phyloP scores from a whole-genome alignment of 495 filamentous ascomycete genomes.

The Hypoxylon rickii region DNA sequence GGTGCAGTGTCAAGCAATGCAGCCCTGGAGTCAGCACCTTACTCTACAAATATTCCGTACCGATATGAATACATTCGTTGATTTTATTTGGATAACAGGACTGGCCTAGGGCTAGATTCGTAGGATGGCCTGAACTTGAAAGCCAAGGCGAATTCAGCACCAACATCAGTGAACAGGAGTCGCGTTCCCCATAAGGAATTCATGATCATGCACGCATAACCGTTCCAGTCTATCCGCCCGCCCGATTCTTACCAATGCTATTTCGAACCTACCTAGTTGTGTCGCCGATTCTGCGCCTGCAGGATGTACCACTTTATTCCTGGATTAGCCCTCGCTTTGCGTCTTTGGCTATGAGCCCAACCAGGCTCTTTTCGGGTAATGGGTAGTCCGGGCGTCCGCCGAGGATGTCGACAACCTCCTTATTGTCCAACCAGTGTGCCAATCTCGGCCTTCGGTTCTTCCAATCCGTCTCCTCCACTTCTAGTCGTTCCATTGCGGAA shows the following conservation, averaged over 20 bases:
- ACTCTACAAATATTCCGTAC: no score
- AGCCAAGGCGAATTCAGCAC: no score
- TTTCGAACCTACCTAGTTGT: conserved; percentile 1
- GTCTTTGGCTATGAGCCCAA: conserved; percentile 57
- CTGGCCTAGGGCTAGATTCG: no score
- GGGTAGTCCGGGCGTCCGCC: conserved; percentile 67
- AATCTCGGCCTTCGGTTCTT: conserved; percentile 78
- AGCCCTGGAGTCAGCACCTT: no score
- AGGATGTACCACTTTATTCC: neutral
- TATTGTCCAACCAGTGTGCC: conserved; percentile 84
- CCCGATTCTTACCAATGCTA: conserved; percentile 13
- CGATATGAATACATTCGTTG: no score
- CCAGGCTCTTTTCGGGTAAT: conserved; percentile 47
- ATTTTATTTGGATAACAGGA: no score
- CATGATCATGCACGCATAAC: conserved; percentile 23
- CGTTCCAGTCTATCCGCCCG: conserved; percentile 21
- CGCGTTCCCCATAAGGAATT: no score
- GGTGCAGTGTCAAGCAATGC: no score
- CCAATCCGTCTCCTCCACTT: conserved; percentile 93
- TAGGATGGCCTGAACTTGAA: no score
- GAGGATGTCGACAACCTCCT: conserved; percentile 80
- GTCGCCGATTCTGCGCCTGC: neutral
- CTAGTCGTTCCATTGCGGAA: conserved; percentile 72
- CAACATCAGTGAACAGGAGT: no score
- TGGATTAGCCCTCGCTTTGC: conserved; percentile 53